A percentile compares a stretch with the other conserved stretches of the same genome.
These are phyloP conservation scores for Podaxis sp. DNA, from an alignment of 768 basidiomycete species.

Conservation along the genomic window DNA sequence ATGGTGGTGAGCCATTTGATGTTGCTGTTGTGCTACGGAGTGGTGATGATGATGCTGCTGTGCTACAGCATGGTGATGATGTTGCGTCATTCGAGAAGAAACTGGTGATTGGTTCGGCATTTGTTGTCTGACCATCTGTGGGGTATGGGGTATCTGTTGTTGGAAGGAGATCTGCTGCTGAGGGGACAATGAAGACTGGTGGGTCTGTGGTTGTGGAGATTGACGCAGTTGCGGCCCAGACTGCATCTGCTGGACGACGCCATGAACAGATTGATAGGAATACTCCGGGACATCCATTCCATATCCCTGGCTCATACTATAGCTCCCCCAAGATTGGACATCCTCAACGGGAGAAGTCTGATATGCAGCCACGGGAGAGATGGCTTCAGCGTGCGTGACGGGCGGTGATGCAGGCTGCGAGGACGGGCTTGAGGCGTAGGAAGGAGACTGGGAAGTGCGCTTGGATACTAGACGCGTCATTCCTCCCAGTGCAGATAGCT, in stretches of 20 bases:
- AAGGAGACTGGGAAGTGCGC: slow-evolving; percentile 46
- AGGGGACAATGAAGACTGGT: slow-evolving; percentile 6
- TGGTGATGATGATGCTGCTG: slow-evolving; percentile 2
- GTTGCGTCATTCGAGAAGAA: slow-evolving; percentile 9
- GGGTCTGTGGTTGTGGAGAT: slow-evolving; percentile 9
- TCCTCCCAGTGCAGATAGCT: slow-evolving; percentile 59
- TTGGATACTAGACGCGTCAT: slow-evolving; percentile 62
- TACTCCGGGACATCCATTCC: slow-evolving; percentile 22
- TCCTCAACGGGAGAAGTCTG: slow-evolving; percentile 13
- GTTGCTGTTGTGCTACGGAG: slow-evolving; percentile 18
- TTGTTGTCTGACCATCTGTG: slow-evolving; percentile 1
- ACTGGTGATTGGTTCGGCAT: not conserved
- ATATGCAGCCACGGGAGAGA: slow-evolving; percentile 14
- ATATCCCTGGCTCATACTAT: slow-evolving; percentile 18
- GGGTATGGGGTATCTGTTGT: slow-evolving; percentile 25
- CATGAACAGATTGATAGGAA: slow-evolving; percentile 14
- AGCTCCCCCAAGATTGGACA: slow-evolving; percentile 29
- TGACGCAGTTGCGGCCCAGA: slow-evolving; percentile 16
- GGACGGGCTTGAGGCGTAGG: slow-evolving; percentile 42
- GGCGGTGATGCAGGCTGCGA: slow-evolving; percentile 50
- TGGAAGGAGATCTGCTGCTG: slow-evolving; percentile 18
- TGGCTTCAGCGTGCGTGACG: slow-evolving; percentile 18
- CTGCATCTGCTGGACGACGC: slow-evolving; percentile 8
- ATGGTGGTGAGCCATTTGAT: slow-evolving; percentile 26
- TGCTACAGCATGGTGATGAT: not conserved